Evolutionary conservation across 345 rosid genomes (phyloP).

Genomic region (Murraya paniculata): DNA sequence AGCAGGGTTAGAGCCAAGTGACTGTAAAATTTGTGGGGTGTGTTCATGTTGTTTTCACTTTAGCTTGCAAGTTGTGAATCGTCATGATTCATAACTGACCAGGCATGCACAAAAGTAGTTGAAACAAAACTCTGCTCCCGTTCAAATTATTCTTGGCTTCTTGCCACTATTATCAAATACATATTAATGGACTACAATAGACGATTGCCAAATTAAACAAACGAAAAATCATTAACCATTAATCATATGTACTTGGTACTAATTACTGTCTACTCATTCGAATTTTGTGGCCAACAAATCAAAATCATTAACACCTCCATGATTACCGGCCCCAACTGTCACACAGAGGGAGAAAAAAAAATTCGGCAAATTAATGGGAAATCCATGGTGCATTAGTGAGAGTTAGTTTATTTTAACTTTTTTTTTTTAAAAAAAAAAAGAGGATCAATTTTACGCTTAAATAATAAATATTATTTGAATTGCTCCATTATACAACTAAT

Average conservation of each 20-base stretch:
- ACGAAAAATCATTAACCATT: no score
- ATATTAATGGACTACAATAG: neutral
- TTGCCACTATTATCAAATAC: neutral
- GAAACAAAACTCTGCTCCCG: neutral
- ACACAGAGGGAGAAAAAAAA: fast-evolving
- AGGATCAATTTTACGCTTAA: neutral
- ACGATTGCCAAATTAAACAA: no score
- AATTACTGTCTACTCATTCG: neutral
- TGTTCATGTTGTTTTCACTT: conserved; percentile 16
- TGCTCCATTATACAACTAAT: no score
- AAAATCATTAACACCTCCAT: neutral
- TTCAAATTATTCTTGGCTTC: conserved; percentile 17
- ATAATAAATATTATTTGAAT: no score
- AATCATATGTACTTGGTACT: neutral
- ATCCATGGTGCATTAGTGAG: no score
- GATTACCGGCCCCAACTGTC: neutral
- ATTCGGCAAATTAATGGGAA: no score
- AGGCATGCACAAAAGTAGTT: neutral
- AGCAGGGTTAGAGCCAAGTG: neutral
- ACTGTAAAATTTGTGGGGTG: neutral
- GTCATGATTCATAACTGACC: conserved; percentile 7
- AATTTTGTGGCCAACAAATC: neutral
- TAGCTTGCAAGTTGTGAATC: neutral
- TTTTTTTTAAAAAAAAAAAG: neutral
- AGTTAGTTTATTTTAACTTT: neutral